Base-by-base conservation (phyloP, 495 filamentous ascomycete species). In the Lepraria neglecta region DNA sequence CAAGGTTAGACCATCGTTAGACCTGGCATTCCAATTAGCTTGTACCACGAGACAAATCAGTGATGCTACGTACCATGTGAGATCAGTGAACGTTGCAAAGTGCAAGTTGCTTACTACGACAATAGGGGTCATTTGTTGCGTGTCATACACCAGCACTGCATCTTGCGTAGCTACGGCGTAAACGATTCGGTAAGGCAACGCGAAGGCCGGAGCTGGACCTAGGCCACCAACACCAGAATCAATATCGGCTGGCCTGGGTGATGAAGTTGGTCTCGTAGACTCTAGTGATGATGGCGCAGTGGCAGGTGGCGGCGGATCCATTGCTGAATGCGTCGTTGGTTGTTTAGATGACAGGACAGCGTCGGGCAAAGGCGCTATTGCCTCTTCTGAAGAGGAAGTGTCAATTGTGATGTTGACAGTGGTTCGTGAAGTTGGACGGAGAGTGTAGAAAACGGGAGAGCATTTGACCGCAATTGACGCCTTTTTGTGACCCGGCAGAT, bases 91-190 rank as follows among this genome's bases (percentile, higher is more conserved):
- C 0, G 92, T 96, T 7, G 95, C 91, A 72, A 90, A 96, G 65
- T 99, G 95, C 53, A 99, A 69, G 68, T 99, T 99, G 80, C 90
- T 97, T 24, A 97, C 91, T 19, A 96, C 76, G 72, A 88, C 94
- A 31, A 99, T 77, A 4, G 95, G 94, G 3, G 90, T 94, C 63
- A 90, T 84, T 67, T 99, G 95, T 68, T 99, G 95, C 0, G 95
- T 99, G 71, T 99, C 95, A 72, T 97, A 97, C 33, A 99, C 80
- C 42, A 96, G 74, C n/a, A 99, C 86, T 0, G 95, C 88, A 72
- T 99, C 95, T 70, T 97, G 91, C 0, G 95, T 99, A 17, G 94
- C 95, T 50, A 99, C 94, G 6, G 92, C 94, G 75, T 97, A 99
- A 0, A 97, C 84, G 71, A 97, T 88, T 15, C 95, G 88, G 71